Evolutionary conservation across 1,284 basidiomycete species (phyloP).

Genomic region (Porodaedalea pini): DNA sequence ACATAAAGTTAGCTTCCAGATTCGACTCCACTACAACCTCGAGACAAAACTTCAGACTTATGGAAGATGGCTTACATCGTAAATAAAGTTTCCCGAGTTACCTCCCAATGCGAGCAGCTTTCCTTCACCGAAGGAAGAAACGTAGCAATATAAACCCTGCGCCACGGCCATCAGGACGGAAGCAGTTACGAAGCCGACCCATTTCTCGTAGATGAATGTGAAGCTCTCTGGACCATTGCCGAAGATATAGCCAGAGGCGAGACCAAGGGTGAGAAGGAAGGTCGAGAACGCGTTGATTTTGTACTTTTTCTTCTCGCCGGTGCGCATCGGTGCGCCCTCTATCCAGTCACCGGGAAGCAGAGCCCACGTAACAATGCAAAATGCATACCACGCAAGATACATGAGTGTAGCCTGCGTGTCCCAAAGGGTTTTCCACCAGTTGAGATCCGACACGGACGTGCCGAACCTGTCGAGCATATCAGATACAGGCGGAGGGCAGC

Average conservation of each 20-base stretch:
- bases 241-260: slow-evolving; percentile 64
- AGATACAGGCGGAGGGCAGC: slow-evolving; percentile 62
- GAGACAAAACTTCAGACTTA: slow-evolving; percentile 11
- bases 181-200: slow-evolving; percentile 86
- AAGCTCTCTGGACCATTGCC: slow-evolving; percentile 77
- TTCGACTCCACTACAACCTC: background rate
- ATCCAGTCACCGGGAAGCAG: slow-evolving; percentile 86
- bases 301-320: slow-evolving; percentile 79
- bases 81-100: slow-evolving; percentile 85
- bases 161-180: slow-evolving; percentile 75
- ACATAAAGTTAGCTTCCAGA: background rate
- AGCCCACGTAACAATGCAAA: slow-evolving; percentile 79
- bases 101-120: slow-evolving; percentile 86
- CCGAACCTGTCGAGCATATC: slow-evolving; percentile 44
- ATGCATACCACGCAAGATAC: slow-evolving; percentile 90
- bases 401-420: slow-evolving; percentile 73
- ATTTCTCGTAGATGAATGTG: slow-evolving; percentile 91
- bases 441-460: slow-evolving; percentile 43
- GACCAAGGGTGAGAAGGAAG: slow-evolving; percentile 72
- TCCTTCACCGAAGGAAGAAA: slow-evolving; percentile 63
- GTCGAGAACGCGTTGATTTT: slow-evolving; percentile 96
- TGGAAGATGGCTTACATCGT: slow-evolving; percentile 65
- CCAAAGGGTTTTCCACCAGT: slow-evolving; percentile 75
- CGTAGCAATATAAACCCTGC: slow-evolving; percentile 77
- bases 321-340: slow-evolving; percentile 75